Evolutionary conservation across 148 eudicot genomes (phyloP), one percentile per base, ranked within the genome.

Genomic region (Amaranthus palmeri): DNA sequence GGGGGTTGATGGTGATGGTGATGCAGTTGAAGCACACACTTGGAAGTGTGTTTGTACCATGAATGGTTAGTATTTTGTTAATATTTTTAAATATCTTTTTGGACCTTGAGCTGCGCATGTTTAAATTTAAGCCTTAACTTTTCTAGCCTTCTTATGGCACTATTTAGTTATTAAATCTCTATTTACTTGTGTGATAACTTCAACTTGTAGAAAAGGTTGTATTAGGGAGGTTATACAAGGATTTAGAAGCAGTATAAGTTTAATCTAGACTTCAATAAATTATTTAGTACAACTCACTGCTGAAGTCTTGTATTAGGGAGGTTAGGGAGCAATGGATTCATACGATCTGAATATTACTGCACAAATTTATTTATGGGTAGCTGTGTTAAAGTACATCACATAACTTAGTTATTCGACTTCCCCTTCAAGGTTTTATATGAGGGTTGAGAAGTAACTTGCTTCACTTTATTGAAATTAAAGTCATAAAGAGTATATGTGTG

Each of bases 11-110:
- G 83, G 83, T 8, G 97, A 91, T 82, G 87, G 72, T 25, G 97
- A 93, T 87, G 98, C 80, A 41, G 69, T 95, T 75, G 97, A 91
- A 74, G 90, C 85, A 74, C 93, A 91, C 78, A 86, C 85, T 51
- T 95, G 98, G 98, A 91, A 81, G 82, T 95, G 97, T 69, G 90
- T 88, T 55, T 86, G 96, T 73, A 85, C 92, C 43, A 64, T 86
- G 56, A 86, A 83, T 82, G 98, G 98, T 95, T 83, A 54, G 75
- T 70, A 55, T 44, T 25, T 10, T 7, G 10, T 45, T 42, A 55
- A 3, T 55, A 42, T 10, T 36, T 43, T 6, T 18, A 42, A 53
- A 25, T 25, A 25, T 25, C 36, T 25, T 25, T 25, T 25, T 25
- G 36, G 36, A 25, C 36, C 0, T 25, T 66, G 25, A 12, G 41